Percentiles rank a stretch among this genome's conserved stretches.
Conservation (phyloP, 1,139 yeast genomes). For the Hyphopichia khmerensis region DNA sequence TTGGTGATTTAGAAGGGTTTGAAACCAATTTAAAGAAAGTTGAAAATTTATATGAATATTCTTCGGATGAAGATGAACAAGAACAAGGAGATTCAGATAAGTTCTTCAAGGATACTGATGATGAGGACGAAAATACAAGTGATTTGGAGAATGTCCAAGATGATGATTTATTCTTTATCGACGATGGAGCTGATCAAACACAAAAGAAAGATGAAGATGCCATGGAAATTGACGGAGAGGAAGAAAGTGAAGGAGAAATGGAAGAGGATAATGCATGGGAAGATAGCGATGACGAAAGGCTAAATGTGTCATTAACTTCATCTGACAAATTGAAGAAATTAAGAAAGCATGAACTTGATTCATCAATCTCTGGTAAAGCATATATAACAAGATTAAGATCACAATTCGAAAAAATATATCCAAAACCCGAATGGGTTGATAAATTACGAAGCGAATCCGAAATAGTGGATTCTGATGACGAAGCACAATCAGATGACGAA, state of each 20-base stretch:
- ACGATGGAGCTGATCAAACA: slow-evolving; percentile 45
- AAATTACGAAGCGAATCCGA: slow-evolving; percentile 26
- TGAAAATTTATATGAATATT: slow-evolving; percentile 54
- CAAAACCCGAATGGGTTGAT: slow-evolving; percentile 86
- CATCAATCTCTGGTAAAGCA: slow-evolving; percentile 58
- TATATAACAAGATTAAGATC: slow-evolving; percentile 73
- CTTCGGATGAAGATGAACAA: slow-evolving; percentile 43
- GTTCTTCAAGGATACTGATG: slow-evolving; percentile 8
- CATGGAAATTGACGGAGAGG: slow-evolving; percentile 40
- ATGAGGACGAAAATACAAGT: slow-evolving; percentile 21
- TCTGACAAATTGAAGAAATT: slow-evolving; percentile 70
- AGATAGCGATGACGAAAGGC: slow-evolving; percentile 87
- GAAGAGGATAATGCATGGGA: slow-evolving; percentile 66
- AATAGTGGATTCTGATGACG: slow-evolving; percentile 20
- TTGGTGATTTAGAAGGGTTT: slow-evolving; percentile 85
- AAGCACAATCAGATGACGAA: slow-evolving; percentile 25
- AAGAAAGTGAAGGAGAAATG: slow-evolving; percentile 28
- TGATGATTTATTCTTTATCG: slow-evolving; percentile 66
- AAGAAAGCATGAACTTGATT: slow-evolving; percentile 62
- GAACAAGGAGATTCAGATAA: slow-evolving; percentile 21
- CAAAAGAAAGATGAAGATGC: slow-evolving; percentile 26
- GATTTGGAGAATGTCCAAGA: slow-evolving; percentile 45
- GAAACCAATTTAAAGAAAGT: slow-evolving; percentile 61
- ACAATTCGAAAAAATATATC: slow-evolving; percentile 85
- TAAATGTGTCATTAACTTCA: slow-evolving; percentile 58